Evolutionary conservation across 1,139 yeast genomes (phyloP).

Genomic region (Pichia sp.): DNA sequence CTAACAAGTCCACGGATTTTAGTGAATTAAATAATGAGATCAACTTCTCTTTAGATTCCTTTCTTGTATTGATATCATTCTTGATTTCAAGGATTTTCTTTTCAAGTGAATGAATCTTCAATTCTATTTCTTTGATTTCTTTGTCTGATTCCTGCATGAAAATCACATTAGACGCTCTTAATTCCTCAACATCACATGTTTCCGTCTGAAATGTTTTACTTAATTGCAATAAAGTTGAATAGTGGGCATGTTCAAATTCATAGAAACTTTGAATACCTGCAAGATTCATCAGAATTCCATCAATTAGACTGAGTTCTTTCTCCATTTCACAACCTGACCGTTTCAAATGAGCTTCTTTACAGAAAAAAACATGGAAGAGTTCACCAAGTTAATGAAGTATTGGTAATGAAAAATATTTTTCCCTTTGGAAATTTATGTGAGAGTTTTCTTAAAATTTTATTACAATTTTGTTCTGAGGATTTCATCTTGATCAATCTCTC

Average conservation of each 20-base stretch:
- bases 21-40: constrained; percentile 26
- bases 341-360: no score
- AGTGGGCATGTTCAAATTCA: constrained; percentile 19
- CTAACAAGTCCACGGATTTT: constrained; percentile 15
- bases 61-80: constrained; percentile 37
- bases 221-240: constrained; percentile 13
- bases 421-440: no score
- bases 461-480: no score
- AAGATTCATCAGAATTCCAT: constrained; percentile 19
- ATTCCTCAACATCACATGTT: constrained; percentile 12
- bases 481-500: no score
- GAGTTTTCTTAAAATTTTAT: no score
- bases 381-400: no score
- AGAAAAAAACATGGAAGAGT: no score
- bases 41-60: constrained; percentile 29
- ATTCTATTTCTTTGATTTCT: constrained; percentile 38
- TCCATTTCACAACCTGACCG: constrained; percentile 12
- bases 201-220: constrained; percentile 8
- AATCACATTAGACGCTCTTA: constrained; percentile 10
- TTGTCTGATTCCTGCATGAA: constrained; percentile 24
- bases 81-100: constrained; percentile 33
- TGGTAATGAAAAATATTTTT: no score
- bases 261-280: constrained; percentile 19
- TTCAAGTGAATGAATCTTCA: constrained; percentile 32
- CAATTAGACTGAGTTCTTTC: constrained; percentile 17